Base-by-base conservation (phyloP, 139 green algal genomes). In the Desmodesmus armatus region DNA sequence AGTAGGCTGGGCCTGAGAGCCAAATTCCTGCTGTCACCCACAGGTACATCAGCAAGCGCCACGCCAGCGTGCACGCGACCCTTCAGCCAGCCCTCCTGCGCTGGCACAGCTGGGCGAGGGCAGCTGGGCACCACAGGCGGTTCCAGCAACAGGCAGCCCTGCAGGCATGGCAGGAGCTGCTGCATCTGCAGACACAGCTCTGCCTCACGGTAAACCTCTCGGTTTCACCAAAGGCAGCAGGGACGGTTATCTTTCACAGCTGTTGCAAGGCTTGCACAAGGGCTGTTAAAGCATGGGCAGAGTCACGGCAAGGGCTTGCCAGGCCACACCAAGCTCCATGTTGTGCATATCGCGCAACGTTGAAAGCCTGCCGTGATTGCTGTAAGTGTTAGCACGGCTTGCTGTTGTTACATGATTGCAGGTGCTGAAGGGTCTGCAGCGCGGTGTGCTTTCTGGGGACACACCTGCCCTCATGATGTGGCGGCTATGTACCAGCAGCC, bases 171-270 rank as follows among this genome's bases (percentile, higher is more conserved):
- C 55, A 37, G 77, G 53, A 83, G 77, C 58, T 83, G 58, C 17
- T 73, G 27, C 35, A 43, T 21, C 58, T 83, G 35, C 58, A 74
- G 77, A 37, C 74, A 27, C 17, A 62, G 39, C 58, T 83, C 25
- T 83, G 77, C 55, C 23, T 23, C 41, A 83, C 74, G 37, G 77
- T 83, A 21, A 37, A 51, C n/a, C n/a, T n/a, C n/a, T n/a, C n/a
- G n/a, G n/a, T n/a, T n/a, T n/a, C n/a, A n/a, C n/a, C n/a, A n/a
- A n/a, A n/a, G n/a, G n/a, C n/a, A n/a, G n/a, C n/a, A n/a, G n/a
- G n/a, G n/a, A n/a, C n/a, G n/a, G n/a, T n/a, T n/a, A n/a, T n/a
- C n/a, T n/a, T n/a, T n/a, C n/a, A n/a, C n/a, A n/a, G n/a, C n/a
- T n/a, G n/a, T n/a, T n/a, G n/a, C n/a, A n/a, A n/a, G n/a, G n/a